Evolutionary conservation across 2,329 filamentous ascomycete genomes (phyloP).

Genomic region (Triangularia verruculosa): DNA sequence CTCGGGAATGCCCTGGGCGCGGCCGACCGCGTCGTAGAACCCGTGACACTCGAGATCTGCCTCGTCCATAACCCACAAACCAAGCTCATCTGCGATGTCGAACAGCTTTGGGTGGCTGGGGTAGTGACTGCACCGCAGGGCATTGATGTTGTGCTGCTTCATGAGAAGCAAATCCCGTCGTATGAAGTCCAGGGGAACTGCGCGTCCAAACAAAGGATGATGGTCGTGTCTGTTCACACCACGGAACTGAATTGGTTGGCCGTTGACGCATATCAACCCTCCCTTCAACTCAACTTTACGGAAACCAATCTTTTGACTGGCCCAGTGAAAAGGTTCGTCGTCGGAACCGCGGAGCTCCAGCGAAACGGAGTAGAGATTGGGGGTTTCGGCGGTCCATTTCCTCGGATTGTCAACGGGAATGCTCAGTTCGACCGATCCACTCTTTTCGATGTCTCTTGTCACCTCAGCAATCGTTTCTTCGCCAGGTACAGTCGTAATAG

Average conservation of each 20-base stretch:
- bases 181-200: slow-evolving; percentile 61
- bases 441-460: slow-evolving; percentile 29
- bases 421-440: slow-evolving; percentile 39
- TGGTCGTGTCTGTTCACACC: slow-evolving; percentile 71
- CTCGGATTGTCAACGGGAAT: slow-evolving; percentile 50
- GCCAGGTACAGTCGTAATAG: slow-evolving; percentile 38
- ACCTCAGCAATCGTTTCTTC: slow-evolving; percentile 29
- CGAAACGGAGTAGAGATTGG: slow-evolving; percentile 54
- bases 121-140: slow-evolving; percentile 66
- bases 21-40: slow-evolving; percentile 49
- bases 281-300: slow-evolving; percentile 60
- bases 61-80: slow-evolving; percentile 57
- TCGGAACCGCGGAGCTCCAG: slow-evolving; percentile 39
- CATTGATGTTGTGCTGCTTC: slow-evolving; percentile 70
- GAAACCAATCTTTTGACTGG: slow-evolving; percentile 59
- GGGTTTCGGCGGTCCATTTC: slow-evolving; percentile 69
- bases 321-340: slow-evolving; percentile 34
- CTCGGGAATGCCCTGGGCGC: slow-evolving; percentile 51
- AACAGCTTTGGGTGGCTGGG: slow-evolving; percentile 60
- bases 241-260: slow-evolving; percentile 56
- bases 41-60: slow-evolving; percentile 54
- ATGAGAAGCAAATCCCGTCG: slow-evolving; percentile 61
- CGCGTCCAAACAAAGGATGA: slow-evolving; percentile 60
- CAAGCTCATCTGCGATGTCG: slow-evolving; percentile 62
- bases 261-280: slow-evolving; percentile 61